These are phyloP conservation scores for Cordyceps fumosorosea DNA, from an alignment of 2,329 filamentous ascomycete species.

Conservation along the genomic window DNA sequence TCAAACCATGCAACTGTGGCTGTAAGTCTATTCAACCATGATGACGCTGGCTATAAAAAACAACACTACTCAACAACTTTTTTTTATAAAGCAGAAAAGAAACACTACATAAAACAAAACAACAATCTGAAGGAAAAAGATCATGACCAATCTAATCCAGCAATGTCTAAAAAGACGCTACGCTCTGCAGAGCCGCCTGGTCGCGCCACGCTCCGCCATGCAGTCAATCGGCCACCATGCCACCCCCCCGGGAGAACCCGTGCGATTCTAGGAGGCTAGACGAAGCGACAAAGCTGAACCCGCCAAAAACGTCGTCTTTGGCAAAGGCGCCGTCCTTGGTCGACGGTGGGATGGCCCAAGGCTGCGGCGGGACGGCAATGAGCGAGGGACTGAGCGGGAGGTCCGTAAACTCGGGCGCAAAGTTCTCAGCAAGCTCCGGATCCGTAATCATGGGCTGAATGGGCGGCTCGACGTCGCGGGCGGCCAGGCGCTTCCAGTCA, in stretches of 20 bases:
- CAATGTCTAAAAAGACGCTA: not conserved
- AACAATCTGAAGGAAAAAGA: not conserved
- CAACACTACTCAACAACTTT: not conserved
- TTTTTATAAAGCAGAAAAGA: not conserved
- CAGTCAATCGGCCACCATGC: slow-evolving; percentile 3
- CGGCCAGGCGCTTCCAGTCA: slow-evolving; percentile 83
- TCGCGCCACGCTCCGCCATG: slow-evolving; percentile 5
- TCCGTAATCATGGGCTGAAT: slow-evolving; percentile 93
- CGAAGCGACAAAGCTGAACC: slow-evolving; percentile 58
- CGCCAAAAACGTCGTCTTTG: slow-evolving; percentile 54
- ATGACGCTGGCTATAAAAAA: not conserved
- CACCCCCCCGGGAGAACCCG: slow-evolving; percentile 27
- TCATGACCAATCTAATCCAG: not conserved
- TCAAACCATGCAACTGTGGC: not conserved
- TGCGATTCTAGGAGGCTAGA: slow-evolving; percentile 48
- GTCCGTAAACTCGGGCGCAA: slow-evolving; percentile 84
- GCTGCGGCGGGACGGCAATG: slow-evolving; percentile 32
- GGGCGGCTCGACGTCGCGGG: slow-evolving; percentile 75
- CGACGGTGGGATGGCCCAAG: slow-evolving; percentile 28
- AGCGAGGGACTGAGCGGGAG: slow-evolving; percentile 69
- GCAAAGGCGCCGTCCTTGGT: slow-evolving; percentile 51
- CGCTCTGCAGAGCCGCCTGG: not conserved
- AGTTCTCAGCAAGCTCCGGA: slow-evolving; percentile 94
- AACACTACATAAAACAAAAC: not conserved
- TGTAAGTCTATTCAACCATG: not conserved